phyloP scores from a whole-genome alignment of 129 eudicot genomes.

The Scalesia atractyloides region DNA sequence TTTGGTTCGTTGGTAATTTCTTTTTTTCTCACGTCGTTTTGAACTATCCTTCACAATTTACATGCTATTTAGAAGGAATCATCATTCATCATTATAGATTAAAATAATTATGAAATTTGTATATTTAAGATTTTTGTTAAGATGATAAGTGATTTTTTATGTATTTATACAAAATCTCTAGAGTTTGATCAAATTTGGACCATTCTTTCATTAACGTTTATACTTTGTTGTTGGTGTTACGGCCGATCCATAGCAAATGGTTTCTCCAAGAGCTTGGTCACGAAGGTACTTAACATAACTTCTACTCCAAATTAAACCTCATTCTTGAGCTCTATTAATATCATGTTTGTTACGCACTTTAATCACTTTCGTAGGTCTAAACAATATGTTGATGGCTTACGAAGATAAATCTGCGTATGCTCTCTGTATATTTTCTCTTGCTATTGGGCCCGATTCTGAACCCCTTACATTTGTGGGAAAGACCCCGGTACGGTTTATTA shows the following conservation, averaged over 20 bases:
- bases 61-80: too few relatives aligned
- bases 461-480: slow-evolving; percentile 79
- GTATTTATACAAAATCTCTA: neutral
- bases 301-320: neutral
- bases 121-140: neutral
- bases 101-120: neutral
- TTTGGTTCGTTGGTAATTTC: too few relatives aligned
- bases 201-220: slow-evolving; percentile 12
- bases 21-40: too few relatives aligned
- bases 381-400: slow-evolving; percentile 85
- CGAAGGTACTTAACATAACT: slow-evolving; percentile 49
- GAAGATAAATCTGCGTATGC: slow-evolving; percentile 95
- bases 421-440: slow-evolving; percentile 80
- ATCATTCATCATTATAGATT: too few relatives aligned
- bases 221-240: slow-evolving; percentile 18
- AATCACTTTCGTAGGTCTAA: slow-evolving; percentile 57
- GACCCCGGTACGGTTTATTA: slow-evolving; percentile 58
- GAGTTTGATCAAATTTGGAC: neutral
- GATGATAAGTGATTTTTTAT: neutral
- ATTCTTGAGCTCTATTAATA: neutral
- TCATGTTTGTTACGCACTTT: slow-evolving; percentile 9
- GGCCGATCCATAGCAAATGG: slow-evolving; percentile 68
- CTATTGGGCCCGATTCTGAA: slow-evolving; percentile 76
- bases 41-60: too few relatives aligned
- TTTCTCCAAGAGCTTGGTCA: slow-evolving; percentile 90